Base-by-base conservation (phyloP, 2,329 filamentous ascomycete species). In the Colletotrichum limetticola region DNA sequence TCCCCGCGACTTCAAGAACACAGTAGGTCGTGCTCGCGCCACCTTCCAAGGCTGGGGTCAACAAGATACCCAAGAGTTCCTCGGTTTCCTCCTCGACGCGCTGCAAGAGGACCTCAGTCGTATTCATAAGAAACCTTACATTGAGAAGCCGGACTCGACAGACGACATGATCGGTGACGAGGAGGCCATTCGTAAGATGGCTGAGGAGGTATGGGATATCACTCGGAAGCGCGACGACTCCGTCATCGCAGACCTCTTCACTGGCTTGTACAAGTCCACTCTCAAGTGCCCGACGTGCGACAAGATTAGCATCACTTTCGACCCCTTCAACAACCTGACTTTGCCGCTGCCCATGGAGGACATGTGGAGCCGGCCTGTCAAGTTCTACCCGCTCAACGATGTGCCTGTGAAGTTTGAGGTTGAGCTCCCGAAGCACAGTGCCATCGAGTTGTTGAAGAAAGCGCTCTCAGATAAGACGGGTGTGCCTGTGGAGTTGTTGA, bases 241-340 rank as follows among this genome's bases (percentile, higher is more conserved):
- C 0, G 93, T 98, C 53, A 94, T 98, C 76, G 96, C 95, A 70
- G 97, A 99, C 80, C 88, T 99, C 12, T 99, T 99, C 82, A 97
- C 95, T 26, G 97, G 97, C 75, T 95, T 98, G 89, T 99, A 98
- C 89, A 98, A 98, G 85, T 98, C 97, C 57, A 98, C 96, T 0
- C 89, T 99, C 75, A 93, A 97, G 75, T 99, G 97, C 79, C 97
- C 97, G 0, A 90, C 89, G 8, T 99, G 97, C 81, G 89, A 93
- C 77, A 99, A 98, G 84, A 93, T 98, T 83, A 98, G 95, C 89
- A 98, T 99, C 78, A 98, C 97, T 0, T 99, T 99, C 79, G 97
- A 99, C 80, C 97, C 97, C 0, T 99, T 97, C 86, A 98, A 95
- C 82, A 97, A 97, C 76, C 85, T 99, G 72, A 98, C 97, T 0